Base-by-base conservation (phyloP, 2,329 filamentous ascomycete species). In the Dryadomyces sulphureus region DNA sequence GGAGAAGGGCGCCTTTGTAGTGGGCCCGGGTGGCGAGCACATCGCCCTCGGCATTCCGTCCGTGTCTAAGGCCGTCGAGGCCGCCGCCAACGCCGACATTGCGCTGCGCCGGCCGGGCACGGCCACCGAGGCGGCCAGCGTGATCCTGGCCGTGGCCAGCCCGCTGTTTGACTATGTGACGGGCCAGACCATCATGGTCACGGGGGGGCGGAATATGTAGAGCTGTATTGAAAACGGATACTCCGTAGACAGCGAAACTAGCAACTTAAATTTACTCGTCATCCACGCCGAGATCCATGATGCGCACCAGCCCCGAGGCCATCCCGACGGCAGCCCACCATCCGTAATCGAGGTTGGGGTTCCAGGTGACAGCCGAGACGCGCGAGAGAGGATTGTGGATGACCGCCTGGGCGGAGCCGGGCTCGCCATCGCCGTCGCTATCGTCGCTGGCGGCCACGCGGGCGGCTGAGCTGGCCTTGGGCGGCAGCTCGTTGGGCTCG, bases 181-280 rank as follows among this genome's bases (percentile, higher is more conserved):
- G 51, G 87, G 88, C 0, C 86, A 94, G 72, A 90, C 85, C 0
- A 83, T 94, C 54, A 84, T 80, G 66, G 85, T 92, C 45, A 92
- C 85, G 5, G 87, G 86, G 14, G 86, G 87, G 2, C 68, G 74
- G 48, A 76, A 77, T 53, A 77, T 77, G 67, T 78, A 60, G 53
- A 20, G 32, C 12, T 16, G 8, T 4, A 4, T 19, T 24, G 4
- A 27, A n/a, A 5, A 14, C 6, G 14, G 7, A 30, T 7, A 7
- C 27, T 30, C 7, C 14, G 27, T 30, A 30, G 27, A 30, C 14
- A 30, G 7, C 14, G 14, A 7, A 30, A 30, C 27, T 14, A 30
- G 14, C 27, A 7, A 30, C 7, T 7, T 7, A 30, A 14, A 30
- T 30, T 35, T 17, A 35, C 25, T 34, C 19, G 16, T 40, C 16